These are phyloP conservation scores for Verticillium nonalfalfae DNA, from an alignment of 2,329 filamentous ascomycete species.

Conservation along the genomic window DNA sequence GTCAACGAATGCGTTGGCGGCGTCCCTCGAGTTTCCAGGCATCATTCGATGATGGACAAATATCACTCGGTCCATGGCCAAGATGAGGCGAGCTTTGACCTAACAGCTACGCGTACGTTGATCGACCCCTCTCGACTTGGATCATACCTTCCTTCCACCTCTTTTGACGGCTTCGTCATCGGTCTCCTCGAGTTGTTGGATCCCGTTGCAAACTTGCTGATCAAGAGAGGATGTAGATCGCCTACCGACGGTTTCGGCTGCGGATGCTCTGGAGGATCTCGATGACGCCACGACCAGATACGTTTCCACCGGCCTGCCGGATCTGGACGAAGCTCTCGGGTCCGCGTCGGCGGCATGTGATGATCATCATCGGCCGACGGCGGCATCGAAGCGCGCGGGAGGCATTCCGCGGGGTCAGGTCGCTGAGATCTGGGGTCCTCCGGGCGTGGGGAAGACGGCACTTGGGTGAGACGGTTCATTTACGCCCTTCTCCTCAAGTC, in stretches of 20 bases:
- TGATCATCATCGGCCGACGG: not conserved
- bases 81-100: conserved; percentile 56
- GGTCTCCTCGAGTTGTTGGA: too few relatives aligned
- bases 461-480: conserved; percentile 55
- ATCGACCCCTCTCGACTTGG: not conserved
- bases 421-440: conserved; percentile 82
- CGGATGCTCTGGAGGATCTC: conserved; percentile 60
- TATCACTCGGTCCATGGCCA: conserved; percentile 53
- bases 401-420: conserved; percentile 73
- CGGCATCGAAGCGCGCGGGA: conserved; percentile 20
- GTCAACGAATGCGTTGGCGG: not conserved
- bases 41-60: conserved; percentile 6
- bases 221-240: conserved; percentile 46
- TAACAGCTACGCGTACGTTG: conserved; percentile 43
- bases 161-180: not conserved
- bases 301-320: conserved; percentile 49
- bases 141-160: not conserved
- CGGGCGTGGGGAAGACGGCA: conserved; percentile 78
- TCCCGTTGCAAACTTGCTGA: not conserved
- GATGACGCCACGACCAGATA: conserved; percentile 41
- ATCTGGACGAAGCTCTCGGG: conserved; percentile 44
- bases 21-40: not conserved
- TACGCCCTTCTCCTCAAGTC: not conserved
- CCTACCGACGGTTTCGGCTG: conserved; percentile 70
- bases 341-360: conserved; percentile 11